phyloP scores from a whole-genome alignment of 768 basidiomycete species.

The Chalciporus pseudorubinellus region DNA sequence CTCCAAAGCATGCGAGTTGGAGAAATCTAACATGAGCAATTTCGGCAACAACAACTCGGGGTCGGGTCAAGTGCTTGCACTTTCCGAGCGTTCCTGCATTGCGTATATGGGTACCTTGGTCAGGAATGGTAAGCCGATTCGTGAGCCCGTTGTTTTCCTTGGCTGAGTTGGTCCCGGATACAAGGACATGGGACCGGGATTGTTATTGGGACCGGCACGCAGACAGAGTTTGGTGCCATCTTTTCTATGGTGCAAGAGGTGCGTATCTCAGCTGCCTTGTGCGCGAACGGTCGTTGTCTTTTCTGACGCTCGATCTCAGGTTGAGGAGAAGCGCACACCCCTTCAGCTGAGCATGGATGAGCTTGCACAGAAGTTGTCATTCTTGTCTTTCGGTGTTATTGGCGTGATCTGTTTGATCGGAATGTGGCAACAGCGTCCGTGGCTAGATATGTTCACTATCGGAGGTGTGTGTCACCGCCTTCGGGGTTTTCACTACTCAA shows the following conservation, averaged over 20 bases:
- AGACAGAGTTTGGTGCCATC: constrained; percentile 94
- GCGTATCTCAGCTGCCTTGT: constrained; percentile 12
- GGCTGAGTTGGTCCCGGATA: neutral
- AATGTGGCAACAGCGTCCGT: constrained; percentile 77
- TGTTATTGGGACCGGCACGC: constrained; percentile 80
- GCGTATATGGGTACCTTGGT: constrained; percentile 97
- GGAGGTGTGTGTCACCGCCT: constrained; percentile 60
- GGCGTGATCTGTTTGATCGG: constrained; percentile 92
- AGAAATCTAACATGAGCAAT: constrained; percentile 18
- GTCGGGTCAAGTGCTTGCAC: constrained; percentile 43
- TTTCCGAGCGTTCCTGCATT: constrained; percentile 84
- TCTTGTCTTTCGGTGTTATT: constrained; percentile 91
- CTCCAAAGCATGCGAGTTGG: constrained; percentile 50
- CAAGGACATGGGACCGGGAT: constrained; percentile 80
- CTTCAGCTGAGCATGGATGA: constrained; percentile 96
- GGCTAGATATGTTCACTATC: constrained; percentile 99
- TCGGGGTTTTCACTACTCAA: constrained; percentile 3
- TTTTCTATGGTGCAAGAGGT: constrained; percentile 99
- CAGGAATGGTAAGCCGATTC: constrained; percentile 60
- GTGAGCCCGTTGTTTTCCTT: neutral
- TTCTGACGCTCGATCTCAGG: constrained; percentile 27
- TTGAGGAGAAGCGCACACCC: constrained; percentile 89
- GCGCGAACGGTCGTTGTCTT: neutral
- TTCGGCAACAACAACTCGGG: constrained; percentile 32
- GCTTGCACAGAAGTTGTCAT: constrained; percentile 86